Evolutionary conservation across 176 grass and related monocot species (phyloP).

Genomic region (Carex parvula): DNA sequence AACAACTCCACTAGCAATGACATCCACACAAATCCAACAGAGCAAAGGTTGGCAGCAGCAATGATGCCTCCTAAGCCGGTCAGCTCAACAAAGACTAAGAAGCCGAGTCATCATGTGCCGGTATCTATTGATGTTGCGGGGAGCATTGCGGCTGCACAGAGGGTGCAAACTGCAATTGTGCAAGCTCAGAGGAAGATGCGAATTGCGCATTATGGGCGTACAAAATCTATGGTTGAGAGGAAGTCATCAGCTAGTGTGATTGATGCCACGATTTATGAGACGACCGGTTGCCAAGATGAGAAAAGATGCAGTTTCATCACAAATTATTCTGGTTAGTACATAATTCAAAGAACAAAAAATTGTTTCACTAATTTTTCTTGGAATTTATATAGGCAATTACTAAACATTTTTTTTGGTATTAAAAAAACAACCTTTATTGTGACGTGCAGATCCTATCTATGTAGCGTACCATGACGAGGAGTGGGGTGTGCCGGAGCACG

Average conservation of each 20-base stretch:
- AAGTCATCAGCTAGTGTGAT: constrained; percentile 11
- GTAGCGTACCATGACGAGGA: constrained; percentile 93
- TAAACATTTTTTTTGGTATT: not conserved
- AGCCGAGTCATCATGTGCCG: constrained; percentile 3
- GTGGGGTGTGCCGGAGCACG: constrained; percentile 82
- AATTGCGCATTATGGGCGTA: constrained; percentile 86
- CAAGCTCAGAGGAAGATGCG: constrained; percentile 91
- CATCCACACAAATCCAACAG: not conserved
- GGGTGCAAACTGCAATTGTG: constrained; percentile 54
- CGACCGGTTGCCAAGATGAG: constrained; percentile 38
- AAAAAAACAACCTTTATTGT: not conserved
- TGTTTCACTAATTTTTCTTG: not conserved
- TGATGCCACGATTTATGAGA: constrained; percentile 13
- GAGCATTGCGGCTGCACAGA: constrained; percentile 87
- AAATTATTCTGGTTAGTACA: constrained; percentile 56
- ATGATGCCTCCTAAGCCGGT: not conserved
- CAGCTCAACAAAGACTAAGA: constrained; percentile 3
- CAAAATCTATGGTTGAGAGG: constrained; percentile 36
- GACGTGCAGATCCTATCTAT: constrained; percentile 53
- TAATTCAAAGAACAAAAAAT: not conserved
- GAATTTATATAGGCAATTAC: not conserved
- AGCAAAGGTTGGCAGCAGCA: constrained; percentile 1
- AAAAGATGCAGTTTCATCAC: constrained; percentile 99
- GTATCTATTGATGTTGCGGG: constrained; percentile 34
- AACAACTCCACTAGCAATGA: constrained; percentile 7